phyloP scores from a whole-genome alignment of 306 rosid species.

The Cucurbita pepo region DNA sequence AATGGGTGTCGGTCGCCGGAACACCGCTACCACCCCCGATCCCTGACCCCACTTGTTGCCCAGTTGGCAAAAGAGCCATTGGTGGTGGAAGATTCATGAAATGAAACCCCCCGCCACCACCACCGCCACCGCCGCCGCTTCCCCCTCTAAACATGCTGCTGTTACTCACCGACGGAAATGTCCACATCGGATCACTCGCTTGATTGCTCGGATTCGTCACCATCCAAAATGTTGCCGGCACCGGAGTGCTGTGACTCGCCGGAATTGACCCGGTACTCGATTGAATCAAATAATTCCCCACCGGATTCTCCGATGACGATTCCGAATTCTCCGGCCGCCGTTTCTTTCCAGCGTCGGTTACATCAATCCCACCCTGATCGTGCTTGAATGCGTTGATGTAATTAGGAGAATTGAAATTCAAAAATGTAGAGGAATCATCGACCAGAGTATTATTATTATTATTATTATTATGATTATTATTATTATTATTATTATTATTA shows the following conservation, averaged over 20 bases:
- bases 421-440: constrained; percentile 16
- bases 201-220: constrained; percentile 33
- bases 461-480: too few relatives aligned
- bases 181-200: constrained; percentile 29
- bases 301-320: constrained; percentile 19
- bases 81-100: constrained; percentile 90
- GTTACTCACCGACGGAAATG: constrained; percentile 24
- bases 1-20: constrained; percentile 31
- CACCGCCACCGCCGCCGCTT: not conserved
- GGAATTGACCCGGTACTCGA: constrained; percentile 54
- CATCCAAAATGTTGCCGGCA: constrained; percentile 71
- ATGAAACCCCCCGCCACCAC: constrained; percentile 33
- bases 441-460: constrained; percentile 1
- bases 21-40: constrained; percentile 1
- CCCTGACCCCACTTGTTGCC: constrained; percentile 39
- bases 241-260: constrained; percentile 31
- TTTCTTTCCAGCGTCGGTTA: constrained; percentile 34
- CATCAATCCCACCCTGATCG: constrained; percentile 11
- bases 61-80: constrained; percentile 37
- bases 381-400: constrained; percentile 31
- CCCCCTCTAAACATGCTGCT: constrained; percentile 30
- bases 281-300: constrained; percentile 38
- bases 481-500: not conserved
- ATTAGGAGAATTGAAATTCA: constrained; percentile 37
- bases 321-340: constrained; percentile 59